These are phyloP conservation scores for Paraurostyla sp. DNA, from an alignment of 73 alveolate species.

Conservation along the genomic window DNA sequence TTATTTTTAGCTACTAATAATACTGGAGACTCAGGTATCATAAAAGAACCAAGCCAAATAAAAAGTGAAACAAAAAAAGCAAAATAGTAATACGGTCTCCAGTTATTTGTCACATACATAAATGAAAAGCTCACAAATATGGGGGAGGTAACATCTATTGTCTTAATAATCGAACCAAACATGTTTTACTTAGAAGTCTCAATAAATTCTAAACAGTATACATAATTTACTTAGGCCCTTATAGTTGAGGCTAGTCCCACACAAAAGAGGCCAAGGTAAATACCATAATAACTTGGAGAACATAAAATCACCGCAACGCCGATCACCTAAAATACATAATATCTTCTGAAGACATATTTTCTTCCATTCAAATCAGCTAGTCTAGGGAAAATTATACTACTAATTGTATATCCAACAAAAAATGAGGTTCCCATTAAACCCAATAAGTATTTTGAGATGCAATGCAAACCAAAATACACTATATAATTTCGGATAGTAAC, in stretches of 20 bases:
- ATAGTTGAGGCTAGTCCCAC: constrained; percentile 28
- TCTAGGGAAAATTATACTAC: constrained; percentile 3
- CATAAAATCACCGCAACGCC: not conserved
- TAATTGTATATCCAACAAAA: constrained; percentile 5
- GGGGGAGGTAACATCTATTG: constrained; percentile 5
- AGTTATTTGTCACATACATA: not conserved
- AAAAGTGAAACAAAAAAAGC: not conserved
- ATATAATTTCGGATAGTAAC: not conserved
- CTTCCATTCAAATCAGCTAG: constrained; percentile 19
- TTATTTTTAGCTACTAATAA: not conserved
- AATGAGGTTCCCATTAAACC: constrained; percentile 34
- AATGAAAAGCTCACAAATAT: not conserved
- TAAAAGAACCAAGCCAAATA: not conserved
- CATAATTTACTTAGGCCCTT: not conserved
- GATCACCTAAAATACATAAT: not conserved
- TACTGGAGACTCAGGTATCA: constrained; percentile 33
- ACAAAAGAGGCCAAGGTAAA: constrained; percentile 6
- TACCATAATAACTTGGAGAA: not conserved
- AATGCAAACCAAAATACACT: not conserved
- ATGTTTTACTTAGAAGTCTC: not conserved
- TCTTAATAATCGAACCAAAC: not conserved
- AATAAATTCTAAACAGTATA: constrained; percentile 23
- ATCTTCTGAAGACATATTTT: not conserved
- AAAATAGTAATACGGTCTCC: not conserved
- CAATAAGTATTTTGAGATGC: constrained; percentile 8